Evolutionary conservation across 306 rosid species (phyloP).

Genomic region (Glycyrrhiza uralensis): DNA sequence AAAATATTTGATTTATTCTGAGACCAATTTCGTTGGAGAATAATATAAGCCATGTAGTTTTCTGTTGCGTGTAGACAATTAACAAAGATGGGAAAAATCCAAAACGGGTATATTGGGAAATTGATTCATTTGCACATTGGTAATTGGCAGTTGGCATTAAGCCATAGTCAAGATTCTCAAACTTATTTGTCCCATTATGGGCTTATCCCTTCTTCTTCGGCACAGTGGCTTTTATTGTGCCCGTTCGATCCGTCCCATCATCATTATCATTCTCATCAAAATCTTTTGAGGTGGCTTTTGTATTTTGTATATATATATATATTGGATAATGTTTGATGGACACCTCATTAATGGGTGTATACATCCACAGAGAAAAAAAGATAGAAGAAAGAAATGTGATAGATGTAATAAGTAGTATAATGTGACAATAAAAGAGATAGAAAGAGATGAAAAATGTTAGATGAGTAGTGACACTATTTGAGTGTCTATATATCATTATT

Average conservation of each 20-base stretch:
- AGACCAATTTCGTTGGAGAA: too few relatives aligned
- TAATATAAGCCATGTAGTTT: not conserved
- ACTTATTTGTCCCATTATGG: slow-evolving; percentile 22
- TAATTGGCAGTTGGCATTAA: slow-evolving; percentile 20
- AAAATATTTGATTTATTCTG: too few relatives aligned
- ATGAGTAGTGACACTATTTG: too few relatives aligned
- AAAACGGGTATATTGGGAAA: not conserved
- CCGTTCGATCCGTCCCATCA: slow-evolving; percentile 21
- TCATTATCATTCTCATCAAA: slow-evolving; percentile 22
- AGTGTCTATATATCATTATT: too few relatives aligned
- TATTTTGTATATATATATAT: slow-evolving; percentile 15
- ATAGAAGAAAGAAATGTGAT: too few relatives aligned
- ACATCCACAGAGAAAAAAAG: too few relatives aligned
- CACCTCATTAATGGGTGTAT: too few relatives aligned
- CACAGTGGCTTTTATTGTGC: slow-evolving; percentile 12
- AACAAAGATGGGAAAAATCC: too few relatives aligned
- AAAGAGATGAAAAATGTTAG: too few relatives aligned
- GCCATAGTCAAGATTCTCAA: slow-evolving; percentile 36
- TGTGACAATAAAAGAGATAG: too few relatives aligned
- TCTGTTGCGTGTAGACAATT: not conserved
- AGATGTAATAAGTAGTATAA: too few relatives aligned
- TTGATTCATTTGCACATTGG: not conserved
- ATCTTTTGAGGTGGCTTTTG: not conserved
- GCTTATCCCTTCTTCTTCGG: slow-evolving; percentile 12
- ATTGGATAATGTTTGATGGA: too few relatives aligned